A percentile compares a stretch with the other conserved stretches of the same genome.
Evolutionary conservation across 2,329 filamentous ascomycete genomes (phyloP).

Genomic region (Botrytis elliptica): DNA sequence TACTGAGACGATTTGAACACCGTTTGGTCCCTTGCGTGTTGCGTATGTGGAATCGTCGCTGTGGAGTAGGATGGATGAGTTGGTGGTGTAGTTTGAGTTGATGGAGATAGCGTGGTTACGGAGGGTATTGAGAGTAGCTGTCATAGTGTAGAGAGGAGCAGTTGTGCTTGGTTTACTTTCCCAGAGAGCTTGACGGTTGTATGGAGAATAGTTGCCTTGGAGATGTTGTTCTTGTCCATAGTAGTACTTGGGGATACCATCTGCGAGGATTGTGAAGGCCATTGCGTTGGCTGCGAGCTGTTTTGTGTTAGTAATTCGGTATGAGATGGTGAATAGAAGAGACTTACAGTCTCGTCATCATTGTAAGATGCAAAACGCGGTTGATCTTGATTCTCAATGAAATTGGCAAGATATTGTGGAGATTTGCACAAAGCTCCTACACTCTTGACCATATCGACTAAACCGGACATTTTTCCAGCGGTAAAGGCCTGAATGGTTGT

Average conservation of each 20-base stretch:
- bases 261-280: slow-evolving; percentile 48
- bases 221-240: slow-evolving; percentile 54
- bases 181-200: slow-evolving; percentile 48
- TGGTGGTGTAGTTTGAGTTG: slow-evolving; percentile 23
- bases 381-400: slow-evolving; percentile 45
- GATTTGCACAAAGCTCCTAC: slow-evolving; percentile 33
- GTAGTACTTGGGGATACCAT: slow-evolving; percentile 54
- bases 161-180: slow-evolving; percentile 41
- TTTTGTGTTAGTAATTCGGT: neutral
- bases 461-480: slow-evolving; percentile 14
- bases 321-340: neutral
- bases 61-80: slow-evolving; percentile 19
- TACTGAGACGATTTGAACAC: slow-evolving; percentile 32
- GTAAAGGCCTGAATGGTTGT: slow-evolving; percentile 29
- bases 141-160: slow-evolving; percentile 42
- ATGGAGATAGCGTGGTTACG: slow-evolving; percentile 25
- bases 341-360: slow-evolving; percentile 25
- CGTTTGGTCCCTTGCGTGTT: slow-evolving; percentile 25
- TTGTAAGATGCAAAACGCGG: slow-evolving; percentile 41
- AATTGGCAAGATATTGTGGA: slow-evolving; percentile 41
- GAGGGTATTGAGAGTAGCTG: slow-evolving; percentile 31
- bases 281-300: slow-evolving; percentile 47
- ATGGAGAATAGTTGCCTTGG: slow-evolving; percentile 41
- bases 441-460: slow-evolving; percentile 22
- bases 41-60: slow-evolving; percentile 25